Evolutionary conservation across 2,329 filamentous ascomycete species (phyloP).

Genomic region (Colletotrichum plurivorum): DNA sequence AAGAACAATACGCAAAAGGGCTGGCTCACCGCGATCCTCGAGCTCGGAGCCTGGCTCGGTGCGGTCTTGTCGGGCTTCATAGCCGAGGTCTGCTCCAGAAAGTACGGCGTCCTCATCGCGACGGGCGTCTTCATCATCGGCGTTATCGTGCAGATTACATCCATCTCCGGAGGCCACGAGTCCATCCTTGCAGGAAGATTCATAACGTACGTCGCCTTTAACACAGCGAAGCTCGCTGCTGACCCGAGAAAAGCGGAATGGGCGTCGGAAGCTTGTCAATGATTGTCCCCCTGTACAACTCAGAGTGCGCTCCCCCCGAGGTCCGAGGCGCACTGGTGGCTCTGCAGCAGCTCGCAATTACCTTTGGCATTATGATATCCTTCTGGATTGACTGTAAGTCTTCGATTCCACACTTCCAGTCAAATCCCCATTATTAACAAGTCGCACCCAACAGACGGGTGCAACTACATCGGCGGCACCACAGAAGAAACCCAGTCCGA

Average conservation of each 20-base stretch:
- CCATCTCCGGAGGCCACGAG: slow-evolving; percentile 67
- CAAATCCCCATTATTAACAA: not conserved
- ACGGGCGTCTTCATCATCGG: slow-evolving; percentile 78
- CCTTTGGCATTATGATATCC: slow-evolving; percentile 75
- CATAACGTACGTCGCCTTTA: slow-evolving; percentile 65
- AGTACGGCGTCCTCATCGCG: slow-evolving; percentile 78
- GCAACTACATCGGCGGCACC: slow-evolving; percentile 75
- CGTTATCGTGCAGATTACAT: slow-evolving; percentile 76
- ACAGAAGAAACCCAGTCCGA: slow-evolving; percentile 67
- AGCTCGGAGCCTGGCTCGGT: slow-evolving; percentile 84
- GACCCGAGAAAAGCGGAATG: slow-evolving; percentile 63
- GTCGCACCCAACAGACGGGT: slow-evolving; percentile 56
- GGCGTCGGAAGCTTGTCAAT: slow-evolving; percentile 78
- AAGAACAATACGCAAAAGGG: slow-evolving; percentile 59
- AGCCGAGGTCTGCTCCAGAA: slow-evolving; percentile 78
- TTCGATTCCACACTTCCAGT: not conserved
- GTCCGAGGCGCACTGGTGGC: slow-evolving; percentile 60
- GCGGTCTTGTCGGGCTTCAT: slow-evolving; percentile 78
- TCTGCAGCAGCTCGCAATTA: slow-evolving; percentile 67
- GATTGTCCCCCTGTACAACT: slow-evolving; percentile 72
- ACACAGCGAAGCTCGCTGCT: not conserved
- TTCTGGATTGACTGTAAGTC: slow-evolving; percentile 73
- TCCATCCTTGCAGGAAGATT: slow-evolving; percentile 80
- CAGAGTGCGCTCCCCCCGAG: slow-evolving; percentile 61
- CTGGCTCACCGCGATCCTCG: slow-evolving; percentile 77